Evolutionary conservation across 768 basidiomycete species (phyloP).

Genomic region (Lanmaoa pseudosensibilis): DNA sequence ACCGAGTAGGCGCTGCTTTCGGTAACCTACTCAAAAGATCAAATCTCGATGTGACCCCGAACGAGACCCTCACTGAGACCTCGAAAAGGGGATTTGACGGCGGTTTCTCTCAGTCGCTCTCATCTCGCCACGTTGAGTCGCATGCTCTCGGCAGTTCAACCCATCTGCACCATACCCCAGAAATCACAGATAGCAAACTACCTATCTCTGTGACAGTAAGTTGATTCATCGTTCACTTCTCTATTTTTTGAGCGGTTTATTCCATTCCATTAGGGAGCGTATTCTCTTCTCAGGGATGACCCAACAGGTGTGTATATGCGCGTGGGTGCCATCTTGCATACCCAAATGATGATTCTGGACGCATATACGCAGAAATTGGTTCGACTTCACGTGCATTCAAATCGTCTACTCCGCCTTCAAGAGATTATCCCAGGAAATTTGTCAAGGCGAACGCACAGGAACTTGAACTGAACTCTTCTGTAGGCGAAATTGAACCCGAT

Average conservation of each 20-base stretch:
- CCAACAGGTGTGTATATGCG: conserved; percentile 28
- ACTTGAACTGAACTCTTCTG: neutral
- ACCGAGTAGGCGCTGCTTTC: conserved; percentile 3
- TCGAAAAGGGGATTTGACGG: conserved; percentile 7
- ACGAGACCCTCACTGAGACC: conserved; percentile 7
- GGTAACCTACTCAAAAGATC: conserved; percentile 9
- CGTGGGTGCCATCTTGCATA: neutral
- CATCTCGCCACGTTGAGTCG: conserved; percentile 15
- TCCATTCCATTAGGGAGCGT: conserved; percentile 11
- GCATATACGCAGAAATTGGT: conserved; percentile 18
- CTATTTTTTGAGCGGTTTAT: neutral
- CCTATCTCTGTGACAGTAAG: conserved; percentile 8
- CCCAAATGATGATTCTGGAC: neutral
- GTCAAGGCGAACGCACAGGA: conserved; percentile 11
- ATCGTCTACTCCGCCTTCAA: neutral
- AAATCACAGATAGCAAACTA: conserved; percentile 7
- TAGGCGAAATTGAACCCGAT: neutral
- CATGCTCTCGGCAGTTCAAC: conserved; percentile 6
- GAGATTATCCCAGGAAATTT: conserved; percentile 8
- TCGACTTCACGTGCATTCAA: neutral
- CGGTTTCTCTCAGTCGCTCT: conserved; percentile 7
- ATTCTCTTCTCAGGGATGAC: conserved; percentile 10
- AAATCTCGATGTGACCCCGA: conserved; percentile 5
- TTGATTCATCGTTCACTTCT: neutral
- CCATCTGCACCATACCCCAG: conserved; percentile 2